Evolutionary conservation across 2,329 filamentous ascomycete species (phyloP), one percentile per base, ranked within the genome.

Genomic region (Pseudopyricularia javanii): DNA sequence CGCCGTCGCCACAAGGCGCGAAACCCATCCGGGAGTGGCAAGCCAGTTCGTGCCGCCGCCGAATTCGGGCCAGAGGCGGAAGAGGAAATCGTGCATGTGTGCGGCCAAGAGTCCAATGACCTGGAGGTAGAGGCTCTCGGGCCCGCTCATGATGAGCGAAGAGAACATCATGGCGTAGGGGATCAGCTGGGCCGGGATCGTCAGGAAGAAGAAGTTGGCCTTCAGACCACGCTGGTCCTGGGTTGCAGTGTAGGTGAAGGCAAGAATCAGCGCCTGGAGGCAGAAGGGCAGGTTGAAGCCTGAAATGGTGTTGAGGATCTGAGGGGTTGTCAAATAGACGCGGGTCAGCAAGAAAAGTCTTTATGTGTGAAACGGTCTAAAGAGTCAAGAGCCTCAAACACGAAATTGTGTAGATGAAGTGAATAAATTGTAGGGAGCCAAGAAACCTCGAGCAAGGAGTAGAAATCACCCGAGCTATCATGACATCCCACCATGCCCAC

Each of bases 31-130:
- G 2, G 93, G 93, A 0, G 90, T 93, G 14, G 76, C 73, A 34
- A 96, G 74, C 49, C 85, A 75, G 63, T 91, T 95, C 51, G 73
- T 75, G 0, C 93, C 93, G 53, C 88, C 87, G 32, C 90, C 91
- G 63, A 93, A 93, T 53, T 87, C 82, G 5, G 93, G 93, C 75
- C 90, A 97, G 43, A 96, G 76, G 49, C 88, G 80, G 2, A 87
- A 89, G 50, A 96, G 68, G 63, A 97, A 98, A 65, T 97, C 88
- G 68, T 89, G 95, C 20, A 93, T 63, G 66, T 98, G 93, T 4
- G 91, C 91, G 12, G 91, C 88, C 45, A 95, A 58, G 11, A 98
- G 74, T n/a, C 93, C 93, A 33, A 80, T 87, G 4, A 81, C 67
- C 62, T 94, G 83, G 4, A 83, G 62, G 53, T 86, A 63, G 11